Conservation (phyloP, 164 flowering plant genomes). For the Cinnamomum micranthum region DNA sequence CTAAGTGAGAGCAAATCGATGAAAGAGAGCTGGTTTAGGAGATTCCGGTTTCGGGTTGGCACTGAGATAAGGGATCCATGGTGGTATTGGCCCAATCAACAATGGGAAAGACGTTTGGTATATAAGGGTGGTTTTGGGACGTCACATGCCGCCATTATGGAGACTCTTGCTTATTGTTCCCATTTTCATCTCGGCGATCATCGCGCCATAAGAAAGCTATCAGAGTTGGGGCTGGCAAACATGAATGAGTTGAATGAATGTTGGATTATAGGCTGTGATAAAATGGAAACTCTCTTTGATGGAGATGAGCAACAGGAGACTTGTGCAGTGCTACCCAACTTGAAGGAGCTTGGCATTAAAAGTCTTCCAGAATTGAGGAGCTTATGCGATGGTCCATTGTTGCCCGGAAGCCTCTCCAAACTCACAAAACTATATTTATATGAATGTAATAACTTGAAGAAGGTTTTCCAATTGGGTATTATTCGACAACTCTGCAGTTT, state of each 20-base stretch:
- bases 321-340: neutral
- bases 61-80: neutral
- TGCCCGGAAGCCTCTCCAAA: neutral
- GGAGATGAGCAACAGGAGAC: neutral
- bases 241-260: neutral
- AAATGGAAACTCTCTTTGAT: neutral
- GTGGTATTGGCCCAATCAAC: accelerated
- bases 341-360: neutral
- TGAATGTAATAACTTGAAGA: neutral
- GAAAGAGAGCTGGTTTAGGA: too few species aligned
- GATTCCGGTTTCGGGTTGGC: too few species aligned
- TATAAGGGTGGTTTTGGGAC: neutral
- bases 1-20: neutral
- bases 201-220: neutral
- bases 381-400: neutral
- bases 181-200: neutral
- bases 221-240: neutral
- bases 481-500: neutral
- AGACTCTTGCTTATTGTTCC: neutral
- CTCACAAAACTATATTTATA: neutral
- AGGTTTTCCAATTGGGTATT: neutral
- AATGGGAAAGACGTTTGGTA: neutral
- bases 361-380: neutral
- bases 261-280: neutral
- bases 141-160: neutral